Base-by-base conservation (phyloP, 2,329 filamentous ascomycete species). In the Alternaria metachromatica region DNA sequence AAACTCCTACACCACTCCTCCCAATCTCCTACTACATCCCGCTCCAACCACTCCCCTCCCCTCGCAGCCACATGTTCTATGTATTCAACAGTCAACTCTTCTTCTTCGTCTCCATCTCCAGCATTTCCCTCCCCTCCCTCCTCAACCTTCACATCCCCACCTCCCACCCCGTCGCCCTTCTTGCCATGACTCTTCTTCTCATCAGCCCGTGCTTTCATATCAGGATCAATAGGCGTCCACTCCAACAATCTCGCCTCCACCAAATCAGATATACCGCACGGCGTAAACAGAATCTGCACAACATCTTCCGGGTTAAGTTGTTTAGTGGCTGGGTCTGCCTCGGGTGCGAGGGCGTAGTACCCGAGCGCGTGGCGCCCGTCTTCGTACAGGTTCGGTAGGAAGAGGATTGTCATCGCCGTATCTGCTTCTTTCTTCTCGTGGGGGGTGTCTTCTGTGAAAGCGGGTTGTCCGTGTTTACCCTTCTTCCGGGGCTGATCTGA, bases 361-460 rank as follows among this genome's bases (percentile, higher is more conserved):
- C 66, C 71, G 4, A 74, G 4, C 0, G 66, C 67, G 41, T 74
- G 70, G 1, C 63, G 41, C 2, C 44, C 56, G 28, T 72, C 64
- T 11, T 23, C 6, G 54, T 72, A 74, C 55, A 69, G 74, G 0
- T 59, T 4, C 1, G 73, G 73, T 0, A 74, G 13, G 57, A 75
- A 74, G 1, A 64, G 33, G 3, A 73, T 15, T 1, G 20, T 56
- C 37, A 73, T 59, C 0, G 12, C 1, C 0, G 23, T 21, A 10
- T 69, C 63, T 12, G 10, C 20, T 1, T 25, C 11, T 1, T 28
- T 15, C 10, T 5, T 8, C 1, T 28, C 10, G n/a, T 53, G 49
- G 2, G 13, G 21, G 9, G 30, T 46, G 12, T 65, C 51, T 21
- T 61, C 58, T 10, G 57, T 21, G 26, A 69, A 51, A 5, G 55